phyloP scores from a whole-genome alignment of 176 grass and related monocot genomes.

The Avena eriantha region DNA sequence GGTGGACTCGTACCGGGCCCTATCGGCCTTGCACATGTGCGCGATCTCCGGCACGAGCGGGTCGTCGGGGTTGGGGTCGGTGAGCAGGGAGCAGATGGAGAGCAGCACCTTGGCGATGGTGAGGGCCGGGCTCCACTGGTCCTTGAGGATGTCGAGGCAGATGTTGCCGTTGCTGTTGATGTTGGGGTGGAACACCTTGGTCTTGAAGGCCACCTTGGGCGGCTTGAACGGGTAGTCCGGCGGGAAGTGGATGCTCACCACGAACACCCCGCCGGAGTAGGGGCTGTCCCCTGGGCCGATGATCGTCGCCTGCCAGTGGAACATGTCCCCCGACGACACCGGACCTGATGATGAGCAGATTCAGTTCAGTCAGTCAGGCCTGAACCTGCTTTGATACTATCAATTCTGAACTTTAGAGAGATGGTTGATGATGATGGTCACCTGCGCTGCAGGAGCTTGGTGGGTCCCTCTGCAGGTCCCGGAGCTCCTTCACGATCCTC shows the following conservation, averaged over 20 bases:
- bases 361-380: neutral
- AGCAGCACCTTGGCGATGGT: constrained; percentile 81
- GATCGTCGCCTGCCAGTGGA: constrained; percentile 93
- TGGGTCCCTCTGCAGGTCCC: constrained; percentile 90
- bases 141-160: constrained; percentile 91
- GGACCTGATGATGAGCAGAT: constrained; percentile 49
- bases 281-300: constrained; percentile 69
- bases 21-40: constrained; percentile 88
- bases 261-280: constrained; percentile 65
- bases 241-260: constrained; percentile 75
- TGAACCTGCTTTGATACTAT: no score
- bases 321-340: constrained; percentile 80
- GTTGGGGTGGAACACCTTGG: constrained; percentile 89
- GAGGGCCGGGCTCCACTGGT: constrained; percentile 87
- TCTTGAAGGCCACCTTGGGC: constrained; percentile 85
- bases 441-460: constrained; percentile 92
- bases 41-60: constrained; percentile 88
- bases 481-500: constrained; percentile 91
- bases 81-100: constrained; percentile 82
- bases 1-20: constrained; percentile 67
- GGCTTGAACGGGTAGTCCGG: constrained; percentile 86
- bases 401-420: neutral
- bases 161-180: constrained; percentile 90
- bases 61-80: constrained; percentile 83
- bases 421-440: constrained; percentile 9